Evolutionary conservation across 2,329 filamentous ascomycete species (phyloP).

Genomic region (Neurospora sp.): DNA sequence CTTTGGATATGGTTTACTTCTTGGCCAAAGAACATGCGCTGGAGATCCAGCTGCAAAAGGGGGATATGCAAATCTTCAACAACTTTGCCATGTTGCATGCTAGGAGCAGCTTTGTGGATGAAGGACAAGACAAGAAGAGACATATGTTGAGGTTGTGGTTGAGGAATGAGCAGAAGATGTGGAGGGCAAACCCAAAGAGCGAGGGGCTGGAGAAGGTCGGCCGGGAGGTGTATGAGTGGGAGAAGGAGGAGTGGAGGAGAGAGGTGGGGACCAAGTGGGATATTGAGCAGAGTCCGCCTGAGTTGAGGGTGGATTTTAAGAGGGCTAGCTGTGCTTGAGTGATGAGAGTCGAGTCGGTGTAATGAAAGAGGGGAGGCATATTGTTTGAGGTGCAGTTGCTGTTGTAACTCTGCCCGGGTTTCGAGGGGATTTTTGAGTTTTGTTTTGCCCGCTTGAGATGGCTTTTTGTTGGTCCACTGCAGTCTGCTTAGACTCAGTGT

Average conservation of each 20-base stretch:
- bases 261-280: constrained; percentile 10
- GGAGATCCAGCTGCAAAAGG: constrained; percentile 7
- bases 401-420: neutral
- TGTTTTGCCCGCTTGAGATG: neutral
- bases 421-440: neutral
- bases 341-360: neutral
- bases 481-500: neutral
- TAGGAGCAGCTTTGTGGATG: constrained; percentile 13
- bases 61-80: constrained; percentile 16
- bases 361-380: neutral
- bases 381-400: neutral
- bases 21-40: constrained; percentile 11
- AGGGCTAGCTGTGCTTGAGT: constrained; percentile 15
- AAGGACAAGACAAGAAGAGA: constrained; percentile 1
- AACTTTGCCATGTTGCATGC: constrained; percentile 18
- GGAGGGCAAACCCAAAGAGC: constrained; percentile 5
- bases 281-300: constrained; percentile 13
- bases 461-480: neutral
- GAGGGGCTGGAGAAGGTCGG: constrained; percentile 8
- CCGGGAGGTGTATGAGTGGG: constrained; percentile 14
- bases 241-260: constrained; percentile 11
- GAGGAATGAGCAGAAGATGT: constrained; percentile 10
- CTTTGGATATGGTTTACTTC: constrained; percentile 16
- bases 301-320: constrained; percentile 14
- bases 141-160: constrained; percentile 18